These are phyloP conservation scores for Euphrasia confusa DNA, from an alignment of 257 asterid species.

Conservation along the genomic window DNA sequence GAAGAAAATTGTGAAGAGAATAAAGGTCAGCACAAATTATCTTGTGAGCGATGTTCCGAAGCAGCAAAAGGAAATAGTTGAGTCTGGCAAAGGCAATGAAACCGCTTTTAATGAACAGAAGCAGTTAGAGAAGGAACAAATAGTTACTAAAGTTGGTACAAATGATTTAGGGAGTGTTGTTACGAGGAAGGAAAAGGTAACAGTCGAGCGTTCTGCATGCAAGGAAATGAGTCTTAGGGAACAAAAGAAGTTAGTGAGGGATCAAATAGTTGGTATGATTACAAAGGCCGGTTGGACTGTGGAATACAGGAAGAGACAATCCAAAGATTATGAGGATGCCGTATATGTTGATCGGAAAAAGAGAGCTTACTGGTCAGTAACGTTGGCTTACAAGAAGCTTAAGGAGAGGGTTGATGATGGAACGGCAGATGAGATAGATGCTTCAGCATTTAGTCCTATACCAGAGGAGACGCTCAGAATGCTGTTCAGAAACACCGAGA, in stretches of 20 bases:
- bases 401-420: slow-evolving; percentile 64
- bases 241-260: slow-evolving; percentile 66
- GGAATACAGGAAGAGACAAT: slow-evolving; percentile 58
- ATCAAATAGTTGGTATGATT: slow-evolving; percentile 57
- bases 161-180: slow-evolving; percentile 19
- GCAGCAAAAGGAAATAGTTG: slow-evolving; percentile 7
- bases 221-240: slow-evolving; percentile 49
- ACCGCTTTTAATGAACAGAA: slow-evolving; percentile 55
- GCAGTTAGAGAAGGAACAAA: slow-evolving; percentile 63
- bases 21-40: slow-evolving; percentile 12
- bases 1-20: slow-evolving; percentile 16
- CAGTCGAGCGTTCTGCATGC: slow-evolving; percentile 18
- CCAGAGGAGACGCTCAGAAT: slow-evolving; percentile 61
- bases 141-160: slow-evolving; percentile 25
- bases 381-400: slow-evolving; percentile 69
- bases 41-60: slow-evolving; percentile 14
- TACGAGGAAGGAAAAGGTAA: slow-evolving; percentile 6
- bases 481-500: slow-evolving; percentile 47
- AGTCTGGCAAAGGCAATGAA: slow-evolving; percentile 27
- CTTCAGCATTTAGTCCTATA: slow-evolving; percentile 51
- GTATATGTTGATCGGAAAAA: slow-evolving; percentile 69
- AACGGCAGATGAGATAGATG: slow-evolving; percentile 44
- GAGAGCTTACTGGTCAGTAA: slow-evolving; percentile 75
- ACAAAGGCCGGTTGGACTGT: slow-evolving; percentile 78
- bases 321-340: slow-evolving; percentile 65